phyloP scores from a whole-genome alignment of 1,284 basidiomycete genomes.

The Volvariella surrecta region DNA sequence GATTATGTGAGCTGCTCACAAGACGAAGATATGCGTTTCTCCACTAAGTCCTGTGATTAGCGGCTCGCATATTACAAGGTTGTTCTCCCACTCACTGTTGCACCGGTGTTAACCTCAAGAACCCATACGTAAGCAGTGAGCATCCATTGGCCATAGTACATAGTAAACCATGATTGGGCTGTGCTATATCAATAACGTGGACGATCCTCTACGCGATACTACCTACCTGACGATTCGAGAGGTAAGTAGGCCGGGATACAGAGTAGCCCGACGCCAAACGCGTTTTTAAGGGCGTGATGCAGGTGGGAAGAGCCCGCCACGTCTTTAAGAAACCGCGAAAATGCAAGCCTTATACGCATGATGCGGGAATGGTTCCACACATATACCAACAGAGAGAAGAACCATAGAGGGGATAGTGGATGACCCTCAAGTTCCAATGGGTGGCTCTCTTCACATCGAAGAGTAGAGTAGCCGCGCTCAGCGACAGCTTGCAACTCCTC shows the following conservation, averaged over 20 bases:
- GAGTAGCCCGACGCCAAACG: constrained; percentile 33
- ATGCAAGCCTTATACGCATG: constrained; percentile 23
- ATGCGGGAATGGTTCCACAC: constrained; percentile 26
- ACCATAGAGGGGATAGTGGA: constrained; percentile 10
- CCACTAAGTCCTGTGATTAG: constrained; percentile 18
- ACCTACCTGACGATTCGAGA: constrained; percentile 23
- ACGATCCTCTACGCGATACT: neutral
- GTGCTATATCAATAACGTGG: neutral
- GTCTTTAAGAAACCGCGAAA: constrained; percentile 24
- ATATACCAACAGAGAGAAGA: constrained; percentile 9
- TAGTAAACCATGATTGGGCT: constrained; percentile 31
- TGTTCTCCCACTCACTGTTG: constrained; percentile 23
- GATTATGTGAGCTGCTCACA: constrained; percentile 18
- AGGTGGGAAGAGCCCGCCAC: constrained; percentile 33
- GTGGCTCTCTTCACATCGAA: constrained; percentile 1
- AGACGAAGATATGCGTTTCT: constrained; percentile 38
- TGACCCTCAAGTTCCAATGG: constrained; percentile 4
- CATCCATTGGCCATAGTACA: constrained; percentile 39
- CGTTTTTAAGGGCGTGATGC: constrained; percentile 38
- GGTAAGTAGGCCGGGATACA: constrained; percentile 38
- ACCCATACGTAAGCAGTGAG: constrained; percentile 44
- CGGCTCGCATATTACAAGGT: constrained; percentile 3
- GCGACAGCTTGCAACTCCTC: constrained; percentile 18
- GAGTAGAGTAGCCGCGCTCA: constrained; percentile 7
- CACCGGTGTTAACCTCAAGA: constrained; percentile 41